A percentile compares a stretch with the other conserved stretches of the same genome.
Conservation (phyloP, 75 land plant genomes). For the Adiantum capillusveneris region DNA sequence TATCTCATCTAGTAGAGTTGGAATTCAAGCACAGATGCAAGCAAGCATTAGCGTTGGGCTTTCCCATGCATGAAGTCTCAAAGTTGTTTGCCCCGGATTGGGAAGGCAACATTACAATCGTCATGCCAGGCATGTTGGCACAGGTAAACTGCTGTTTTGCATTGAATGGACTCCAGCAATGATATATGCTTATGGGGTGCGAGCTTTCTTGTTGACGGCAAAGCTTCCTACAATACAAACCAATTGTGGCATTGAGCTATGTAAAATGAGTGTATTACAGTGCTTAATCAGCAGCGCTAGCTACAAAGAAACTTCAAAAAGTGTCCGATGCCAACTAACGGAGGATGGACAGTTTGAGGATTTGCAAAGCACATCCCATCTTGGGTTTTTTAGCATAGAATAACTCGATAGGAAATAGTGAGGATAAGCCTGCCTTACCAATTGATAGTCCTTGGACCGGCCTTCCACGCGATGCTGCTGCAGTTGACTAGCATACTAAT, state of each 20-base stretch:
- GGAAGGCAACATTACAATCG: slow-evolving; percentile 41
- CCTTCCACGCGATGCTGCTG: no score
- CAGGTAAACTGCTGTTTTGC: slow-evolving; percentile 16
- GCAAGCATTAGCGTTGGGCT: slow-evolving; percentile 22
- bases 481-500: no score
- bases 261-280: slow-evolving; percentile 33
- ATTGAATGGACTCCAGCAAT: no score
- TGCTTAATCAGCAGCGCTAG: slow-evolving; percentile 17
- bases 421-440: slow-evolving; percentile 14
- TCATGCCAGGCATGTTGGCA: slow-evolving; percentile 27
- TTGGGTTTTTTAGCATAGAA: slow-evolving; percentile 15
- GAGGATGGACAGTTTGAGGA: neutral
- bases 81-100: slow-evolving; percentile 40
- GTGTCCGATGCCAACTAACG: neutral
- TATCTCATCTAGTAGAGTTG: slow-evolving; percentile 39
- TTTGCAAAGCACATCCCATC: slow-evolving; percentile 23
- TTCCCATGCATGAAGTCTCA: slow-evolving; percentile 22
- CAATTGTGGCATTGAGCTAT: slow-evolving; percentile 42
- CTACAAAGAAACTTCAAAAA: slow-evolving; percentile 5
- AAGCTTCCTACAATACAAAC: slow-evolving; percentile 36
- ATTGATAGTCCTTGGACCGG: slow-evolving; percentile 24
- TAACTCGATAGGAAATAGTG: slow-evolving; percentile 15
- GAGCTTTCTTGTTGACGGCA: no score
- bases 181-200: no score
- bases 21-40: slow-evolving; percentile 39